These are phyloP conservation scores for Lichtheimia ramosa DNA, from an alignment of 371 early-diverging fungal species.

Conservation along the genomic window DNA sequence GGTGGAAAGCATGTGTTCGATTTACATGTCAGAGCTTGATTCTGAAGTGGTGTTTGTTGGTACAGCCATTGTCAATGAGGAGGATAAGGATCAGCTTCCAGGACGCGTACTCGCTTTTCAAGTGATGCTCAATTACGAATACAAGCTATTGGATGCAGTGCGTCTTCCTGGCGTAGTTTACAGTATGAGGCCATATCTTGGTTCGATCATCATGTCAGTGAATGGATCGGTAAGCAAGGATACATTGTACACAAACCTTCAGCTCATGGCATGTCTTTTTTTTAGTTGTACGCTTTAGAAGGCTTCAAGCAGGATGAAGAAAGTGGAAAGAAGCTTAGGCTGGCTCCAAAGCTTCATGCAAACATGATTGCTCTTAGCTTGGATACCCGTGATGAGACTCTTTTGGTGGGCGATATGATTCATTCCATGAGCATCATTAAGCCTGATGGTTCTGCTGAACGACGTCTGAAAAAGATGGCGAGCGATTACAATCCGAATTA, in stretches of 20 bases:
- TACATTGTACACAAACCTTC: not conserved
- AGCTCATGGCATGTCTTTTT: conserved; percentile 4
- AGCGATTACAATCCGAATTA: conserved; percentile 64
- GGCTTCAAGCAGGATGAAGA: conserved; percentile 25
- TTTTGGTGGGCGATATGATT: conserved; percentile 90
- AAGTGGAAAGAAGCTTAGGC: conserved; percentile 18
- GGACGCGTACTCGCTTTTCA: conserved; percentile 64
- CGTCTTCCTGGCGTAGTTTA: conserved; percentile 53
- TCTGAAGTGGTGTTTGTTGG: conserved; percentile 55
- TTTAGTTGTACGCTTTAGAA: conserved; percentile 42
- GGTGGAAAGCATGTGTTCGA: conserved; percentile 37
- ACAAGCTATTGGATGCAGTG: conserved; percentile 37
- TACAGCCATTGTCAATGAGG: conserved; percentile 46
- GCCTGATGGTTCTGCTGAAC: conserved; percentile 36
- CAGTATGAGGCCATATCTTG: conserved; percentile 39
- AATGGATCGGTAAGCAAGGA: conserved; percentile 53
- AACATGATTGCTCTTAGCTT: conserved; percentile 61
- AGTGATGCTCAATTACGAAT: conserved; percentile 30
- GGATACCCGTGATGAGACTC: conserved; percentile 63
- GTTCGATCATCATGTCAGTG: conserved; percentile 46
- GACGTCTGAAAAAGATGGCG: conserved; percentile 56
- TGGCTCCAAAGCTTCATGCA: conserved; percentile 45
- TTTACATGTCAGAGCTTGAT: conserved; percentile 33
- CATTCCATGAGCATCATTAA: conserved; percentile 69
- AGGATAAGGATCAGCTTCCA: conserved; percentile 45